These are phyloP conservation scores for Ogataea methanolica DNA, from an alignment of 805 yeast species.

Conservation along the genomic window DNA sequence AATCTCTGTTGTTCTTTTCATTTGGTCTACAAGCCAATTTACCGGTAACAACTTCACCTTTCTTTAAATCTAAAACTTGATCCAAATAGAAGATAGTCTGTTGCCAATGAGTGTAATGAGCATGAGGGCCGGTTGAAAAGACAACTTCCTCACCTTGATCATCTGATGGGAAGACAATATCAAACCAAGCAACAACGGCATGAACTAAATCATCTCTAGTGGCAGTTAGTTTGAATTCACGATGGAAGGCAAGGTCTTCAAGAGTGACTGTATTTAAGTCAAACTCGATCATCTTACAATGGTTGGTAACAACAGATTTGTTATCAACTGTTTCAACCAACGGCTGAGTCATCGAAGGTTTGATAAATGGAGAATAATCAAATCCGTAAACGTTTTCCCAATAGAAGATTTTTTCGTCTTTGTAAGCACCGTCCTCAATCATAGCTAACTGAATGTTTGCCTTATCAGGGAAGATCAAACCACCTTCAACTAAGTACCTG, in stretches of 20 bases:
- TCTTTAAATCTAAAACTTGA: slow-evolving; percentile 70
- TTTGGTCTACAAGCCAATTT: slow-evolving; percentile 74
- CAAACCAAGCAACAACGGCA: slow-evolving; percentile 93
- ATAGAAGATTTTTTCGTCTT: slow-evolving; percentile 83
- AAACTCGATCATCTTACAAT: slow-evolving; percentile 66
- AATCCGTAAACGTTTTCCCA: slow-evolving; percentile 99
- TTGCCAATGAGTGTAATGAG: slow-evolving; percentile 97
- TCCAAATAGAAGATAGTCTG: slow-evolving; percentile 91
- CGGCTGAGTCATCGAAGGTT: slow-evolving; percentile 87
- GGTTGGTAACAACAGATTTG: slow-evolving; percentile 64
- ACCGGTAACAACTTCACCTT: slow-evolving; percentile 75
- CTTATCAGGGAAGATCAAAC: slow-evolving; percentile 92
- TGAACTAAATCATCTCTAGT: slow-evolving; percentile 78
- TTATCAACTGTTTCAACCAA: slow-evolving; percentile 92
- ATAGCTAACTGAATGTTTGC: slow-evolving; percentile 87
- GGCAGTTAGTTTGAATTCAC: slow-evolving; percentile 66
- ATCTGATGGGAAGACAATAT: slow-evolving; percentile 76
- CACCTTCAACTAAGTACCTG: slow-evolving; percentile 74
- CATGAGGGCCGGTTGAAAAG: slow-evolving; percentile 93
- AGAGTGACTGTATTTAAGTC: slow-evolving; percentile 87
- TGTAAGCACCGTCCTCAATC: slow-evolving; percentile 88
- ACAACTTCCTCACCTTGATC: slow-evolving; percentile 50
- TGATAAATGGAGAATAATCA: slow-evolving; percentile 87
- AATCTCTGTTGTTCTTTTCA: slow-evolving; percentile 74
- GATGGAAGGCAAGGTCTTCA: slow-evolving; percentile 73